Percentiles rank a stretch among this genome's conserved stretches.
phyloP scores from a whole-genome alignment of 176 grass and related monocot species.

The Eleusine coracana region DNA sequence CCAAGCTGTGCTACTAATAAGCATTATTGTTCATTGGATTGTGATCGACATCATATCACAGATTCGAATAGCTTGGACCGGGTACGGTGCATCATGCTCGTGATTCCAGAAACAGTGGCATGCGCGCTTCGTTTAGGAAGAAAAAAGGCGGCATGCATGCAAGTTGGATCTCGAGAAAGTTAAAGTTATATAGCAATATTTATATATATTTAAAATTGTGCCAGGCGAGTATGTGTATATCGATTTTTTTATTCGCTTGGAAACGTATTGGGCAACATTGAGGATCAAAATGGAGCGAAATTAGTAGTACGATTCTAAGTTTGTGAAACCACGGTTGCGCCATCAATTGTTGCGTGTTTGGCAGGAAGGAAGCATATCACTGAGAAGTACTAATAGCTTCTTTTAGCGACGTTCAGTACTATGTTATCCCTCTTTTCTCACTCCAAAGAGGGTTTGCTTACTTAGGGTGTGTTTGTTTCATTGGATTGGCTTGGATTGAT shows the following conservation, averaged over 20 bases:
- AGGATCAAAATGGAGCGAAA: no score
- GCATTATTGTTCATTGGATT: neutral
- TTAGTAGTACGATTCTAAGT: no score
- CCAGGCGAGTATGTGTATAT: neutral
- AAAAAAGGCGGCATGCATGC: neutral
- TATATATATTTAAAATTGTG: neutral
- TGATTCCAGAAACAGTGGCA: neutral
- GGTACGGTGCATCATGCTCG: conserved; percentile 1
- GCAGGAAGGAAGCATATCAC: no score
- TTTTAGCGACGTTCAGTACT: no score
- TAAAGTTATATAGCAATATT: neutral
- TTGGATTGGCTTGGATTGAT: no score
- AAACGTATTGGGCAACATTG: neutral
- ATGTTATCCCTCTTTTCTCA: no score
- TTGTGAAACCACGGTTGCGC: neutral
- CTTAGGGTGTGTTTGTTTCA: no score
- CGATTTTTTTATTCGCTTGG: neutral
- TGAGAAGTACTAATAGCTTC: no score
- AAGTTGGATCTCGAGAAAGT: neutral
- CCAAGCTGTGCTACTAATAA: neutral
- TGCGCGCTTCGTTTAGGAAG: neutral
- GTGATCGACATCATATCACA: neutral
- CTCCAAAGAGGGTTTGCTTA: no score
- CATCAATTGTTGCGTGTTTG: neutral
- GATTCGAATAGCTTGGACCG: neutral